phyloP scores from a whole-genome alignment of 1,284 basidiomycete species.

The Puccinia hordei region DNA sequence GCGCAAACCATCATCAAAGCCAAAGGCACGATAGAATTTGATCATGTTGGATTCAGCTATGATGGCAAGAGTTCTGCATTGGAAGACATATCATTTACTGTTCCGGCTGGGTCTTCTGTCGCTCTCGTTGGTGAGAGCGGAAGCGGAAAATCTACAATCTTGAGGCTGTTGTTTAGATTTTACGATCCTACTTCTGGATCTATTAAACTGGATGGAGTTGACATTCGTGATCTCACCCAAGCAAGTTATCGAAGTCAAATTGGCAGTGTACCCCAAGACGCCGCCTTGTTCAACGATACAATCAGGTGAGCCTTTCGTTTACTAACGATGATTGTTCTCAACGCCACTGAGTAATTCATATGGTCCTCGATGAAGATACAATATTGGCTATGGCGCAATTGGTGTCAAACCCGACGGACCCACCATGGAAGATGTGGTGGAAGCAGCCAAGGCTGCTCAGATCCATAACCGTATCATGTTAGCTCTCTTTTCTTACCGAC shows the following conservation, averaged over 20 bases:
- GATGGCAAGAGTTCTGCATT: constrained; percentile 74
- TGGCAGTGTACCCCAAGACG: constrained; percentile 79
- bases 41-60: constrained; percentile 63
- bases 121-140: constrained; percentile 70
- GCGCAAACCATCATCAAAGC: constrained; percentile 73
- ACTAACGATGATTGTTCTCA: constrained; percentile 40
- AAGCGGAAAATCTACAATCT: constrained; percentile 65
- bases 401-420: constrained; percentile 67
- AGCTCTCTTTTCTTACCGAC: constrained; percentile 53
- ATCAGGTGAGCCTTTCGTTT: constrained; percentile 63
- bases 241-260: constrained; percentile 73
- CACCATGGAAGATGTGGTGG: constrained; percentile 69
- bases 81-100: constrained; percentile 76
- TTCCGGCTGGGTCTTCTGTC: constrained; percentile 75
- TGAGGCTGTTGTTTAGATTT: constrained; percentile 82
- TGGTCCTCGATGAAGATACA: constrained; percentile 40
- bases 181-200: constrained; percentile 78
- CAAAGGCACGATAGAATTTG: constrained; percentile 79
- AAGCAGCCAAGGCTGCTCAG: constrained; percentile 73
- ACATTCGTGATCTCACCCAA: constrained; percentile 82
- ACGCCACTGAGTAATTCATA: neutral
- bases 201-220: constrained; percentile 72
- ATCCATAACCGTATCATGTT: constrained; percentile 70
- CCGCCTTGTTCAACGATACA: constrained; percentile 78
- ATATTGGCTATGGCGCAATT: constrained; percentile 53